A percentile compares a stretch with the other conserved stretches of the same genome.
Conservation (phyloP, 371 early-diverging fungal species). For the Haplosporangium sp. region DNA sequence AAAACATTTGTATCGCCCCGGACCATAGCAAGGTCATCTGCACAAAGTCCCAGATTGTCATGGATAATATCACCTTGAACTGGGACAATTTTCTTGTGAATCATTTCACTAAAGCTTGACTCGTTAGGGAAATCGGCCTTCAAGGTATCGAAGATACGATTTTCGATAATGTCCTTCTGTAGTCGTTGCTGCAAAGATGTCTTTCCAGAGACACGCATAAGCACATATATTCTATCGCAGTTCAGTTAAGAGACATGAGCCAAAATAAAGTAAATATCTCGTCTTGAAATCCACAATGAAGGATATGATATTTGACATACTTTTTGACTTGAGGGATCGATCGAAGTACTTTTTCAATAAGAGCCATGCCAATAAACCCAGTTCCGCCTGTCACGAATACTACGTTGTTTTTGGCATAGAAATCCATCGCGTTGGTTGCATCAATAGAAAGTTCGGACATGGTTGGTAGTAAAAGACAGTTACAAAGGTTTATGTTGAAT, state of each 20-base stretch:
- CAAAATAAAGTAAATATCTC: background rate
- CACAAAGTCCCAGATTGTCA: slow-evolving; percentile 60
- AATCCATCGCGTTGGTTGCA: no score
- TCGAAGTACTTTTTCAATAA: slow-evolving; percentile 67
- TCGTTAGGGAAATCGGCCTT: slow-evolving; percentile 1
- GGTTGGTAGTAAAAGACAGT: no score
- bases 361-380: slow-evolving; percentile 72
- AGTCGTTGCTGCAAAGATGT: background rate
- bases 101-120: slow-evolving; percentile 18
- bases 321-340: slow-evolving; percentile 25
- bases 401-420: slow-evolving; percentile 1
- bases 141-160: slow-evolving; percentile 14
- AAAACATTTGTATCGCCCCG: slow-evolving; percentile 57
- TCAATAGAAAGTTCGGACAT: no score
- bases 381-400: slow-evolving; percentile 56
- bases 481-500: no score
- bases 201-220: background rate
- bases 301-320: no score
- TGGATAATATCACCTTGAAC: slow-evolving; percentile 60
- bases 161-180: slow-evolving; percentile 5
- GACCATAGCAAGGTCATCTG: slow-evolving; percentile 53
- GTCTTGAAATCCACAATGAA: no score
- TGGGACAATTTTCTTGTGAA: slow-evolving; percentile 59
- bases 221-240: background rate
- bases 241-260: no score